Evolutionary conservation across 768 basidiomycete species (phyloP), one percentile per base, ranked within the genome.

Genomic region (Mrakia frigida): DNA sequence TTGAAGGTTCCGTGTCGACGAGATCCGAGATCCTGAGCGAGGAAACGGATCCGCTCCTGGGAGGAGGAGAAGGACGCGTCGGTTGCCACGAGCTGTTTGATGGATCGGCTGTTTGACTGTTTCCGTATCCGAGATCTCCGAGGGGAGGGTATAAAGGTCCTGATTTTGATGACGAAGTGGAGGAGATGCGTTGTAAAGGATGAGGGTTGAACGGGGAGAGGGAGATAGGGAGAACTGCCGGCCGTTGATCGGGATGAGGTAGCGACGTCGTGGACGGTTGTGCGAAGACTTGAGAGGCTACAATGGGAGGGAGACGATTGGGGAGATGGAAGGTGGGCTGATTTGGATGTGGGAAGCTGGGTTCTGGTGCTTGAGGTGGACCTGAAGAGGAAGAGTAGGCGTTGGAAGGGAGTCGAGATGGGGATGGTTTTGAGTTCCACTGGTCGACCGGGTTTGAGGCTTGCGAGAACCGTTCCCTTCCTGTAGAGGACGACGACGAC

Each of bases 21-120:
- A 37, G 61, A 18, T 63, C 61, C 61, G 61, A 63, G 56, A 56
- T 56, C 25, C 56, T 56, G 56, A 56, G 56, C 6, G 56, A n/a
- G 10, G 56, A 56, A 6, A 56, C 56, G 3, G 56, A 56, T 28
- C 56, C 56, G 28, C n/a, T 56, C 18, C 25, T n/a, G 10, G 56
- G 7, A n/a, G 56, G 56, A 6, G 56, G 56, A 56, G 46, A 50
- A 2, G 25, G 56, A 56, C 56, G 56, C 56, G 56, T 56, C 56
- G 56, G 56, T 18, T 56, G 25, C 56, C 56, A 56, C 56, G 28
- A n/a, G 53, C 13, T 53, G 53, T 7, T 25, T n/a, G 6, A 25
- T 56, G 56, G 6, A 10, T 2, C 46, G 46, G 21, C 18, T 50
- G 46, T 50, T 50, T 50, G 46, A 50, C 46, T 21, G 46, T 4